Base-by-base conservation (phyloP, 441 rosid genomes). In the Arabidopsis lyrata region DNA sequence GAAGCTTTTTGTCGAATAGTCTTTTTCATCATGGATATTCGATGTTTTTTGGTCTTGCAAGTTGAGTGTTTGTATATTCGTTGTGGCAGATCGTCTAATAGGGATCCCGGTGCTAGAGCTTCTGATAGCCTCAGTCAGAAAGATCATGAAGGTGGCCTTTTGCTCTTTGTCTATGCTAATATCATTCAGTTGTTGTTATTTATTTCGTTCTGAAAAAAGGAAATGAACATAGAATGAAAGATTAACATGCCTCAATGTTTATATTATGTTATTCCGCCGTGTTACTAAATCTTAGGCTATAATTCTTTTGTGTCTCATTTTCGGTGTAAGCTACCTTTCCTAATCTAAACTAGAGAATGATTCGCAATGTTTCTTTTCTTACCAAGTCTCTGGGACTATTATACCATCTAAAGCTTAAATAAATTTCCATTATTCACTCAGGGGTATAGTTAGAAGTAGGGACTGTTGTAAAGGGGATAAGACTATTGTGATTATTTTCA, bases 71-170 rank as follows among this genome's bases (percentile, higher is more conserved):
- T 34, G 48, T 74, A 39, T 58, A 44, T 47, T 50, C 56, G 64
- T 50, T 74, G 63, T 74, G 80, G 75, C 84, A 95, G 99, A 85
- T 93, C 99, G 48, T 95, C 97, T n/a, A 87, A 90, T 80, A 87
- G 66, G 85, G 98, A 90, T 82, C 97, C 95, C 2, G 97, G 97
- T 78, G 97, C 96, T 57, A 75, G 78, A n/a, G 83, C 91, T 79
- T 80, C 87, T 39, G 90, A 91, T 77, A 69, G 87, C 74, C 92
- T 91, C 34, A 91, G 87, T 77, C 77, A 86, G 49, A 86, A 84
- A 75, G 94, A 93, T 77, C 97, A 95, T 76, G 81, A 83, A 80
- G 95, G 99, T 95, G 68, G 79, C 66, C 73, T 78, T 50, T 80
- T 86, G 68, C 82, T 85, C 68, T 86, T 78, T 78, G 38, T 77